A percentile compares a stretch with the other conserved stretches of the same genome.
Evolutionary conservation across 441 rosid genomes (phyloP).

Genomic region (Gossypium schwendimanii): DNA sequence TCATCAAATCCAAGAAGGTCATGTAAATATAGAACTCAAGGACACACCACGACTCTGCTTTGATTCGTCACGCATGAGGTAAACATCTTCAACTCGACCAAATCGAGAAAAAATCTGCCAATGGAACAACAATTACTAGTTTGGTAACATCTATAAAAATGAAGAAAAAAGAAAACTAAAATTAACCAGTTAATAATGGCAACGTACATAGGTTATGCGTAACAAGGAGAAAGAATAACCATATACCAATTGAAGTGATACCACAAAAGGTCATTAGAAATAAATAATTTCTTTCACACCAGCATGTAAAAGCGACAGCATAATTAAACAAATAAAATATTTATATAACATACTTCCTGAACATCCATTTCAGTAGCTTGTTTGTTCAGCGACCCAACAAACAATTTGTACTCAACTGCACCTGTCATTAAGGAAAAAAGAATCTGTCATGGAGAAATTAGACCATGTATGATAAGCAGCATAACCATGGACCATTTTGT

Average conservation of each 20-base stretch:
- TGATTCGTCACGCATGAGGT: conserved; percentile 96
- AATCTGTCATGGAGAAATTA: conserved; percentile 15
- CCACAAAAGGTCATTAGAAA: neutral
- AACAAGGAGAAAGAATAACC: neutral
- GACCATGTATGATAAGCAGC: conserved; percentile 9
- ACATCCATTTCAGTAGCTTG: conserved; percentile 93
- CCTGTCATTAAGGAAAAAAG: conserved; percentile 38
- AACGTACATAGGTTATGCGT: neutral
- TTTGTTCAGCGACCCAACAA: conserved; percentile 92
- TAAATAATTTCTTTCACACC: neutral
- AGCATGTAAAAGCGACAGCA: neutral
- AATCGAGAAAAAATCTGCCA: conserved; percentile 76
- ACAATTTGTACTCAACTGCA: conserved; percentile 88
- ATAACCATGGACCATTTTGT: neutral
- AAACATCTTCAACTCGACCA: conserved; percentile 96
- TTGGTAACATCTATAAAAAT: neutral
- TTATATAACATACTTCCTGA: conserved; percentile 62
- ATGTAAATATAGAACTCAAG: conserved; percentile 12
- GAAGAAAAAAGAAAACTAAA: neutral
- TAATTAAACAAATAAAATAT: conserved; percentile 5
- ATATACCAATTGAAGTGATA: neutral
- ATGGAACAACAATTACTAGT: conserved; percentile 15
- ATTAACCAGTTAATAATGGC: neutral
- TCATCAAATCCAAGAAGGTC: neutral
- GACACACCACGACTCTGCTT: conserved; percentile 94